These are phyloP conservation scores for Osmanthus fragrans DNA, from an alignment of 257 asterid genomes.

Conservation along the genomic window DNA sequence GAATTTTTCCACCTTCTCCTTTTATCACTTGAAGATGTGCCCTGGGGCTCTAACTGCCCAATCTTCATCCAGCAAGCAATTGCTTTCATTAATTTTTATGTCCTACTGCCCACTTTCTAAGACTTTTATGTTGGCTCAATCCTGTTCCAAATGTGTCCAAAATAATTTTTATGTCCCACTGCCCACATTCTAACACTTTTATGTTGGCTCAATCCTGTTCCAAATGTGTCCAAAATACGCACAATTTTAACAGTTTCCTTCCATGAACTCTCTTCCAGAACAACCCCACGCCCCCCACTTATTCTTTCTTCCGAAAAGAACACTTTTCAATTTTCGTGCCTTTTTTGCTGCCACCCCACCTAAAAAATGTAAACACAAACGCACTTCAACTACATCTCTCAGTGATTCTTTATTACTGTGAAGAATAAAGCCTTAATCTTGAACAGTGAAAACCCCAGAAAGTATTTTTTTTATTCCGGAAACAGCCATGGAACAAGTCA, in stretches of 20 bases:
- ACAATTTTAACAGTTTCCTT: no score
- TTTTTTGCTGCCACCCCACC: constrained; percentile 38
- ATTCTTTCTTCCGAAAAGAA: constrained; percentile 9
- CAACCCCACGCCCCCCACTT: neutral
- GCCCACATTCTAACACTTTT: no score
- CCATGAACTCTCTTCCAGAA: neutral
- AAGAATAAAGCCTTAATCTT: neutral
- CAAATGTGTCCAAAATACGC: neutral
- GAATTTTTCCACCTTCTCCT: no score
- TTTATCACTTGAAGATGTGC: no score
- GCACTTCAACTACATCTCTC: neutral
- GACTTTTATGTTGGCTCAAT: no score
- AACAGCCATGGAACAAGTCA: constrained; percentile 36
- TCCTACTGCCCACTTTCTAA: no score
- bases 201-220: no score
- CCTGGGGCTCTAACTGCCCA: no score
- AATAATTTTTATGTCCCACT: neutral
- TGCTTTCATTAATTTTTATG: neutral
- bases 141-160: neutral
- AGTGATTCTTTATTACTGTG: neutral
- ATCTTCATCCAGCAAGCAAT: neutral
- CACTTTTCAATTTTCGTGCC: constrained; percentile 19
- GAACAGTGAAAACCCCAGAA: constrained; percentile 31
- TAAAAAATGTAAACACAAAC: neutral
- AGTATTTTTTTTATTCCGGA: constrained; percentile 24